A percentile compares a stretch with the other conserved stretches of the same genome.
phyloP scores from a whole-genome alignment of 1,139 yeast species.

The Ogataea hybrid region DNA sequence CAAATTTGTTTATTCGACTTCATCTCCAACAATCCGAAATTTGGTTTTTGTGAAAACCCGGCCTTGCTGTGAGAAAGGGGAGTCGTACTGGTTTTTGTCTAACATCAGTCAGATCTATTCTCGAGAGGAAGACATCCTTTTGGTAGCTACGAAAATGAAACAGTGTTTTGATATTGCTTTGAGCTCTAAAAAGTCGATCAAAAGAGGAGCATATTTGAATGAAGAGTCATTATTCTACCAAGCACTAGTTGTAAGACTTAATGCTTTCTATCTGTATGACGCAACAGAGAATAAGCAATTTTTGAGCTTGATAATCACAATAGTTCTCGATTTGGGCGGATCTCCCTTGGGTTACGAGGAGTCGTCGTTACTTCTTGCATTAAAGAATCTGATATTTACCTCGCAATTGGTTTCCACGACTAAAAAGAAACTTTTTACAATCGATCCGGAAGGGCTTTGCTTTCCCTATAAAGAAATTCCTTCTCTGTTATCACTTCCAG shows the following conservation, averaged over 20 bases:
- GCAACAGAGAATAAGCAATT: conserved; percentile 21
- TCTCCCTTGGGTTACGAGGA: conserved; percentile 10
- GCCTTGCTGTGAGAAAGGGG: not conserved
- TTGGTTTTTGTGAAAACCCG: conserved; percentile 3
- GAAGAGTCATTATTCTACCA: conserved; percentile 15
- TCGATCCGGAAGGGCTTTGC: conserved; percentile 9
- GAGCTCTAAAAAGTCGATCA: not conserved
- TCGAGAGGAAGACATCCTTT: not conserved
- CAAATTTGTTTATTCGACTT: conserved; percentile 5
- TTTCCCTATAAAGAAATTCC: conserved; percentile 13
- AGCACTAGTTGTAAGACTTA: conserved; percentile 20
- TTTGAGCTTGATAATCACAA: conserved; percentile 10
- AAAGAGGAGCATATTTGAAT: conserved; percentile 1
- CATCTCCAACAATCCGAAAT: conserved; percentile 2
- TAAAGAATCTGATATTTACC: conserved; percentile 10
- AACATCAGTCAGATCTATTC: conserved; percentile 9
- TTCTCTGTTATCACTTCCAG: conserved; percentile 7
- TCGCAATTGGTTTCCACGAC: conserved; percentile 8
- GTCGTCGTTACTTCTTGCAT: conserved; percentile 10
- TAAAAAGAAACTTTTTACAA: conserved; percentile 3
- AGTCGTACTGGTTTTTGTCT: conserved; percentile 11
- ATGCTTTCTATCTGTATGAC: conserved; percentile 19
- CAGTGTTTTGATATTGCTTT: conserved; percentile 9
- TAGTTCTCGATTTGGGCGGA: conserved; percentile 9
- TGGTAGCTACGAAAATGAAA: conserved; percentile 11